phyloP scores from a whole-genome alignment of 176 grass and related monocot species.

The Metroxylon sagu region DNA sequence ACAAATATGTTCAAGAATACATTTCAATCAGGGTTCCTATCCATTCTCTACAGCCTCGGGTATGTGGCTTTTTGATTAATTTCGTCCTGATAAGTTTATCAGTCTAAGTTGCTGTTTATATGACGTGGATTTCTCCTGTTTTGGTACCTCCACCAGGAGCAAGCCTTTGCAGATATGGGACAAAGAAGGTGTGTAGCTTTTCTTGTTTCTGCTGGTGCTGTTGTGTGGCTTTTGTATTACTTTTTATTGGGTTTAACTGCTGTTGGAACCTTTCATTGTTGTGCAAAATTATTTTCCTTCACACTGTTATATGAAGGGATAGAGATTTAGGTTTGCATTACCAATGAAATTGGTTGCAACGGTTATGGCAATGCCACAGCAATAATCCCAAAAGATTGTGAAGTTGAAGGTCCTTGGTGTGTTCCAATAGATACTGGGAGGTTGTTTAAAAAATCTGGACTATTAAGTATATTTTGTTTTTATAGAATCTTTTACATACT shows the following conservation, averaged over 20 bases:
- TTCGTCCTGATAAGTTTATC: constrained; percentile 7
- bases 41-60: constrained; percentile 95
- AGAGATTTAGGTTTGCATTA: not conserved
- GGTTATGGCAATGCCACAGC: no score
- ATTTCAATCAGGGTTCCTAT: constrained; percentile 92
- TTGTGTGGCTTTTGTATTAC: no score
- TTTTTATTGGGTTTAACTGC: no score
- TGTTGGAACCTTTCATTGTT: no score
- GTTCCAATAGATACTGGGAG: no score
- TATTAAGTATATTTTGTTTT: no score
- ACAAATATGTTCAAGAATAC: constrained; percentile 86
- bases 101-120: not conserved
- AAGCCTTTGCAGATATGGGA: constrained; percentile 99
- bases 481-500: no score
- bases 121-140: not conserved
- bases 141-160: constrained; percentile 45
- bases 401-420: no score
- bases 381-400: no score
- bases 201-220: not conserved
- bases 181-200: constrained; percentile 58
- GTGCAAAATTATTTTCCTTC: no score
- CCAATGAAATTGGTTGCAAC: no score
- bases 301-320: not conserved
- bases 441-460: no score
- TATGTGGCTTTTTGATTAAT: constrained; percentile 18